phyloP scores from a whole-genome alignment of 495 filamentous ascomycete genomes.

The Neohortaea acidophila region DNA sequence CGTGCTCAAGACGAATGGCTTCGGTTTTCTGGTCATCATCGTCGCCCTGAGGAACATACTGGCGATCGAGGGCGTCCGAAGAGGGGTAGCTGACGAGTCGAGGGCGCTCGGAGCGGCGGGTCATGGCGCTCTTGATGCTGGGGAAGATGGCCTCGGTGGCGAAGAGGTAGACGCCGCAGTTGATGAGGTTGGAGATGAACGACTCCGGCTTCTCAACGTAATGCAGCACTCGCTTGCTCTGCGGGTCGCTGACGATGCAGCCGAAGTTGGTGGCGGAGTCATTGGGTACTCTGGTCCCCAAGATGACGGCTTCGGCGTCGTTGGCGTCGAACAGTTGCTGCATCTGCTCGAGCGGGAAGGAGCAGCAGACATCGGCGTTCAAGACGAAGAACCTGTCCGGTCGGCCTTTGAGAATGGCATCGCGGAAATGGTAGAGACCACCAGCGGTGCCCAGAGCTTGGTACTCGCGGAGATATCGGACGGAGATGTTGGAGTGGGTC shows the following conservation, averaged over 20 bases:
- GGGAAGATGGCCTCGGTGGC: constrained; percentile 91
- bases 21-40: constrained; percentile 64
- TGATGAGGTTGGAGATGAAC: constrained; percentile 97
- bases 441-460: constrained; percentile 90
- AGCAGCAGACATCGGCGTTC: constrained; percentile 98
- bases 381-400: constrained; percentile 93
- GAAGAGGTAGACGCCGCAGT: constrained; percentile 98
- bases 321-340: constrained; percentile 83
- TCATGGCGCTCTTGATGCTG: constrained; percentile 86
- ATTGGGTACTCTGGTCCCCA: constrained; percentile 83
- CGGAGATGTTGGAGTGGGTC: constrained; percentile 76
- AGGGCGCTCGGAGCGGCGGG: constrained; percentile 82
- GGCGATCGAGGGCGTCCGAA: constrained; percentile 77
- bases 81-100: constrained; percentile 88
- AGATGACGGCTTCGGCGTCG: constrained; percentile 92
- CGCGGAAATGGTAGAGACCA: constrained; percentile 97
- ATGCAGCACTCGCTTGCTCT: constrained; percentile 91
- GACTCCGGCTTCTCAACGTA: constrained; percentile 99
- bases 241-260: constrained; percentile 90
- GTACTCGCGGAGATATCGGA: constrained; percentile 96
- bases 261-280: constrained; percentile 93
- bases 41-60: constrained; percentile 42
- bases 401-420: constrained; percentile 92
- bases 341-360: constrained; percentile 93
- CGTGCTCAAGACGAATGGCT: constrained; percentile 89